Base-by-base conservation (phyloP, 768 basidiomycete species). In the Leucocoprinus birnbaumii region DNA sequence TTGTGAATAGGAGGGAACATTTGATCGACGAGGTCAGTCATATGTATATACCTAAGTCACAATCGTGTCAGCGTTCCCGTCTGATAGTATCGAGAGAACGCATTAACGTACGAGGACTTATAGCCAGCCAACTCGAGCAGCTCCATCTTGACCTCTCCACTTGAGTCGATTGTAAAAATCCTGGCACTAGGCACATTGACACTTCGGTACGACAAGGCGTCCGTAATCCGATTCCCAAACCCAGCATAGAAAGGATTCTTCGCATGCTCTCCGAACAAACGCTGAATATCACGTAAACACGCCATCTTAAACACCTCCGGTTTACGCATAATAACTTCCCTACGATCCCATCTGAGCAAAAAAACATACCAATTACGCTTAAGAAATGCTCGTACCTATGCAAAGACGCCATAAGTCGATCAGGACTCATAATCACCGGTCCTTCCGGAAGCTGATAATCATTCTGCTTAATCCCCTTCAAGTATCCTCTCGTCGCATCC, bases 251-350 rank as follows among this genome's bases (percentile, higher is more conserved):
- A 99, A 0, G 94, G 89, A 59, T 83, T 87, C 59, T 80, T 77
- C 27, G 76, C 71, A 25, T 76, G 76, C 35, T 86, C 83, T 4
- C 90, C 90, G 65, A 98, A 99, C 5, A 98, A 69, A 19, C 94
- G 78, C 60, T 91, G 91, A 51, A 98, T 96, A 71, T 98, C 97
- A 41, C 94, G 82, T 56, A 98, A 73, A 72, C 95, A 98, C 1
- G 96, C 94, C 97, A 99, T 99, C 74, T 99, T 99, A 82, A 99
- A 99, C n/a, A 98, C 82, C 66, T 99, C 97, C 0, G 97, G 97
- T 69, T 98, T 98, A 35, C 95, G 87, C 89, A 98, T 91, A 65
- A 99, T 96, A 14, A 99, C 96, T 72, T 99, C 97, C 3, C 94
- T 97, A 62, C 8, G 52, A 34, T 25, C 50, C 24, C 22, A 6